Base-by-base conservation (phyloP, 805 yeast genomes). In the Yamadazyma ubonensis region DNA sequence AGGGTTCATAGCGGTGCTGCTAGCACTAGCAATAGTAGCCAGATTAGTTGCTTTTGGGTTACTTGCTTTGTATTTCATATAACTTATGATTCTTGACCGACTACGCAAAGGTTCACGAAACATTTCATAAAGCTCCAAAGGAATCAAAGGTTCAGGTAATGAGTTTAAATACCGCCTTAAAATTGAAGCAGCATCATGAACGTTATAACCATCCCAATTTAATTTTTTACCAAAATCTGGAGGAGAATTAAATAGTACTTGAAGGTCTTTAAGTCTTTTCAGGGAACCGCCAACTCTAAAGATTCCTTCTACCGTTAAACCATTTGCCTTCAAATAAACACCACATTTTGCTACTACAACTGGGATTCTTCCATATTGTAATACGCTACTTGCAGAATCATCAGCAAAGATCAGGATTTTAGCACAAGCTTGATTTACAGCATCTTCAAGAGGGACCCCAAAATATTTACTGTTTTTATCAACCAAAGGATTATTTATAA, bases 291-390 rank as follows among this genome's bases (percentile, higher is more conserved):
- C 93, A 1, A 93, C 85, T 43, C 99, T 71, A 59, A 93, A 93
- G 3, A 93, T 86, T 5, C 99, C 99, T 58, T 91, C 93, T 1
- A 85, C 83, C 22, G 78, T 76, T 22, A 88, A 68, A 2, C 84
- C 95, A 47, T 86, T 79, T 33, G 78, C 77, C 55, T 93, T 91
- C 44, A 93, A 64, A 54, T 65, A 90, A 0, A 86, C 81, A 0
- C 98, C 97, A 65, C 99, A 91, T 51, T 88, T 85, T 11, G 97
- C 98, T n/a, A 93, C 95, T 10, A 93, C 84, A 12, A 88, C 76
- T 0, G 99, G 99, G 14, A 93, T 86, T 38, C 81, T 71, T 16
- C 98, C 99, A 57, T 87, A 93, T 36, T 82, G 79, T 22, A 85
- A 76, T 42, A 81, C 76, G 19, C 81, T 82, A 46, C 79, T 78